phyloP scores from a whole-genome alignment of 2,329 filamentous ascomycete genomes.

The Alternaria arborescens region DNA sequence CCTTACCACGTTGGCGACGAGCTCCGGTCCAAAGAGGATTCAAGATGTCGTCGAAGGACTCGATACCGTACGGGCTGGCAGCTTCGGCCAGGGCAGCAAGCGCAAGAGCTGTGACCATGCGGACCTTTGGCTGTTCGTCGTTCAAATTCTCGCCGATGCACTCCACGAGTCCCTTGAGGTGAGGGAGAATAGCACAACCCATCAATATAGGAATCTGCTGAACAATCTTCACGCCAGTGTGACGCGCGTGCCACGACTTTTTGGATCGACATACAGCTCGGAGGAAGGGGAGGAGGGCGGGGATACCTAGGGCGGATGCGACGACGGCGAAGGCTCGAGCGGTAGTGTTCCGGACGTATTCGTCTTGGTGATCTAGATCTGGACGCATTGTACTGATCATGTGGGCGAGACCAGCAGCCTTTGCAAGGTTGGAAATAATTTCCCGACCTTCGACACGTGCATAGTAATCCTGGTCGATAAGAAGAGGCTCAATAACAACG shows the following conservation, averaged over 20 bases:
- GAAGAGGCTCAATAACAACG: constrained; percentile 97
- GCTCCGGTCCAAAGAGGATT: constrained; percentile 98
- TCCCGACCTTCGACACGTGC: constrained; percentile 97
- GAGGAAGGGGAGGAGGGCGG: constrained; percentile 91
- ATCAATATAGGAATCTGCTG: constrained; percentile 99
- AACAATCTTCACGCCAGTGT: constrained; percentile 98
- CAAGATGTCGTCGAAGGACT: constrained; percentile 97
- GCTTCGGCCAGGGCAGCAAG: constrained; percentile 96
- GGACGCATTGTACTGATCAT: constrained; percentile 99
- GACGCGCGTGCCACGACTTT: constrained; percentile 97
- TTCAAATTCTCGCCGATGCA: constrained; percentile 96
- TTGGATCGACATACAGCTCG: constrained; percentile 96
- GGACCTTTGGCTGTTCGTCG: constrained; percentile 96
- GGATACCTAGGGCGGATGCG: constrained; percentile 93
- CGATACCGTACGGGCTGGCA: constrained; percentile 97
- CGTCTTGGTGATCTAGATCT: constrained; percentile 97
- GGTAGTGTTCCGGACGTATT: constrained; percentile 98
- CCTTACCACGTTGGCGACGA: constrained; percentile 94
- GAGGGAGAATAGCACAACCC: constrained; percentile 95
- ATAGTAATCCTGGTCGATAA: constrained; percentile 99
- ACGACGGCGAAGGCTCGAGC: constrained; percentile 97
- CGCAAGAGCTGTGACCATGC: constrained; percentile 93
- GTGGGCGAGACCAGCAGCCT: constrained; percentile 93
- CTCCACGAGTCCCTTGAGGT: constrained; percentile 94
- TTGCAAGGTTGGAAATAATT: constrained; percentile 97